These are phyloP conservation scores for Candida wancherniae DNA, from an alignment of 805 yeast genomes.

Conservation along the genomic window DNA sequence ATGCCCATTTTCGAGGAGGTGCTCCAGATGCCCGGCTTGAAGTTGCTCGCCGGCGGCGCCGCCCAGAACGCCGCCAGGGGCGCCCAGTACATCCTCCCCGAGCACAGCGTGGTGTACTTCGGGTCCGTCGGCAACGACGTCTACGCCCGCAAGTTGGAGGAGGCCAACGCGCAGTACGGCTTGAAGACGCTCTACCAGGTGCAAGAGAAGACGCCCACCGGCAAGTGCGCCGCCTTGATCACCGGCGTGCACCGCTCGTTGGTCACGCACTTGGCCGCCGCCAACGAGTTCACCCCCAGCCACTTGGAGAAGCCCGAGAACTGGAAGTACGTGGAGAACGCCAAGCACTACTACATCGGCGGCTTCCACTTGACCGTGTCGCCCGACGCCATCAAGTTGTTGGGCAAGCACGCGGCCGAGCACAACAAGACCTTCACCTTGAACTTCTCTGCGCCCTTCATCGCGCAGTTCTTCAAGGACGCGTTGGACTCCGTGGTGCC, in stretches of 20 bases:
- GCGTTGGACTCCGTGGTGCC: constrained; percentile 75
- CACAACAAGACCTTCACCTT: constrained; percentile 71
- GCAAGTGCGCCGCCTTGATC: constrained; percentile 96
- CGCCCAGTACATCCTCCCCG: constrained; percentile 87
- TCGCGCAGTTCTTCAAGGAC: constrained; percentile 92
- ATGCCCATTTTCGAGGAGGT: constrained; percentile 82
- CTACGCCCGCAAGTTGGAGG: constrained; percentile 71
- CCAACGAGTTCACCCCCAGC: constrained; percentile 88
- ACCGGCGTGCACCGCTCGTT: constrained; percentile 85
- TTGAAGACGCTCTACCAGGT: constrained; percentile 81
- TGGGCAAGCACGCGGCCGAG: constrained; percentile 90
- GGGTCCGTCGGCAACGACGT: constrained; percentile 95
- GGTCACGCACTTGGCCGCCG: constrained; percentile 96
- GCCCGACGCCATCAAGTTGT: constrained; percentile 83
- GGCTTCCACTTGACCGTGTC: constrained; percentile 99
- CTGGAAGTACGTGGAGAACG: constrained; percentile 81
- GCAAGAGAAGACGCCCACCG: constrained; percentile 75
- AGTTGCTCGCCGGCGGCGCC: constrained; percentile 95
- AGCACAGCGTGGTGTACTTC: constrained; percentile 79
- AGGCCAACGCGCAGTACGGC: constrained; percentile 87
- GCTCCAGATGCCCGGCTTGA: constrained; percentile 53
- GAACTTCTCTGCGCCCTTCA: constrained; percentile 95
- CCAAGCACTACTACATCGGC: constrained; percentile 84
- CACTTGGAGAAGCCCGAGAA: constrained; percentile 86
- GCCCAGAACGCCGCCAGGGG: constrained; percentile 99